Percentiles rank a stretch among this genome's conserved stretches.
phyloP scores from a whole-genome alignment of 352 stramenopile genomes.

The Phytopythium ostracodes region DNA sequence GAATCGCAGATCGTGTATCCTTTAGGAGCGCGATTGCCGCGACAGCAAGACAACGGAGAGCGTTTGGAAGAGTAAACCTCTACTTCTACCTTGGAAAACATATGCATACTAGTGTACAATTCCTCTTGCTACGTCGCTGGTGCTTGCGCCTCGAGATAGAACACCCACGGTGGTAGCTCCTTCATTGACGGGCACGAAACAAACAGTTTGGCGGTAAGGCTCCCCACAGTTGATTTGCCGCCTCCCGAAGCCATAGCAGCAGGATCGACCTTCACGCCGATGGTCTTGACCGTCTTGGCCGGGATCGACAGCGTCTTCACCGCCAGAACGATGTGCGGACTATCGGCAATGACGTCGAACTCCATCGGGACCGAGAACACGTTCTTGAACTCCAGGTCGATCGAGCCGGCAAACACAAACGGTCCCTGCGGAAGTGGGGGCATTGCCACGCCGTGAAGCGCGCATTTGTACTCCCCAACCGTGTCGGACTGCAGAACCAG shows the following conservation, averaged over 20 bases:
- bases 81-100: neutral
- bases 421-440: conserved; percentile 82
- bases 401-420: conserved; percentile 55
- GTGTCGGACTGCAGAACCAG: conserved; percentile 56
- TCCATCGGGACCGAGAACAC: conserved; percentile 74
- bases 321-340: conserved; percentile 59
- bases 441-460: conserved; percentile 70
- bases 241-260: conserved; percentile 4
- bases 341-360: conserved; percentile 83
- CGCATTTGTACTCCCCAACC: conserved; percentile 83
- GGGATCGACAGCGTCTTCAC: conserved; percentile 56
- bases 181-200: conserved; percentile 67
- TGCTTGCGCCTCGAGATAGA: conserved; percentile 63
- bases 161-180: conserved; percentile 83
- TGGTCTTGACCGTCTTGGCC: conserved; percentile 55
- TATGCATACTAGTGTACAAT: neutral
- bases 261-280: conserved; percentile 60
- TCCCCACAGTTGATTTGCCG: conserved; percentile 5
- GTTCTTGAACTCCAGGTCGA: conserved; percentile 89
- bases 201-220: conserved; percentile 68
- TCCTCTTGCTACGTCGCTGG: conserved; percentile 1
- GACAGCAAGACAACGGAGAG: neutral
- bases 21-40: neutral
- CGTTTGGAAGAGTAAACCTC: neutral
- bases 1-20: conserved; percentile 18